Evolutionary conservation across 345 rosid species (phyloP).

Genomic region (Mangifera indica): DNA sequence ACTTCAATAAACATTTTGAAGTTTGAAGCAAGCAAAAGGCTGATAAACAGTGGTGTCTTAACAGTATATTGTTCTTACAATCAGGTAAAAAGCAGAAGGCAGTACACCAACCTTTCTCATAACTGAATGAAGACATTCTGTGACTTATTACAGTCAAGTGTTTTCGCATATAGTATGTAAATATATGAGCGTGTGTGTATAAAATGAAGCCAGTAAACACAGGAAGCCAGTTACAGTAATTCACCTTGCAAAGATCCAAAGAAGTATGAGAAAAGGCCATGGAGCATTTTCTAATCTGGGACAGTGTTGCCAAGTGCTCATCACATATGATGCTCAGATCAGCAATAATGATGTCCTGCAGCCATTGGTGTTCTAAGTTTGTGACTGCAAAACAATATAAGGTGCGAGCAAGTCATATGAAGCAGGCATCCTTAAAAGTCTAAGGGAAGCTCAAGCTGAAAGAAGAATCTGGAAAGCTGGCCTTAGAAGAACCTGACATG

Average conservation of each 20-base stretch:
- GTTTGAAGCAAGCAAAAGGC: no score
- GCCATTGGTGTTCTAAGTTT: slow-evolving; percentile 99
- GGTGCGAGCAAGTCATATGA: no score
- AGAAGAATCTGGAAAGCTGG: slow-evolving; percentile 60
- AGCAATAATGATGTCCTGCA: slow-evolving; percentile 83
- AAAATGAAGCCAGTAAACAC: background rate
- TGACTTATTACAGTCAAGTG: background rate
- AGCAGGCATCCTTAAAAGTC: no score
- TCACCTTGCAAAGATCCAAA: slow-evolving; percentile 96
- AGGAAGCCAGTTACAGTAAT: slow-evolving; percentile 16
- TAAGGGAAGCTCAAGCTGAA: no score
- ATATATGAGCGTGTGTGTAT: no score
- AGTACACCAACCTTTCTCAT: background rate
- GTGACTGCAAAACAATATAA: slow-evolving; percentile 57
- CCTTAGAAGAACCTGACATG: slow-evolving; percentile 98
- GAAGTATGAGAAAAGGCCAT: slow-evolving; percentile 91
- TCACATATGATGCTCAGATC: slow-evolving; percentile 71
- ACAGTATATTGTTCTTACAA: no score
- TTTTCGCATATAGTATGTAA: background rate
- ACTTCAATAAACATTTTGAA: no score
- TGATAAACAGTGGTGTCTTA: no score
- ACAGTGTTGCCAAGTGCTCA: slow-evolving; percentile 89
- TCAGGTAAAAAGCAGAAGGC: background rate
- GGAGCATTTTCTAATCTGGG: slow-evolving; percentile 95
- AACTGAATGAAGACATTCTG: background rate